Base-by-base conservation (phyloP, 2,329 filamentous ascomycete species). In the Microascus cirrosus region DNA sequence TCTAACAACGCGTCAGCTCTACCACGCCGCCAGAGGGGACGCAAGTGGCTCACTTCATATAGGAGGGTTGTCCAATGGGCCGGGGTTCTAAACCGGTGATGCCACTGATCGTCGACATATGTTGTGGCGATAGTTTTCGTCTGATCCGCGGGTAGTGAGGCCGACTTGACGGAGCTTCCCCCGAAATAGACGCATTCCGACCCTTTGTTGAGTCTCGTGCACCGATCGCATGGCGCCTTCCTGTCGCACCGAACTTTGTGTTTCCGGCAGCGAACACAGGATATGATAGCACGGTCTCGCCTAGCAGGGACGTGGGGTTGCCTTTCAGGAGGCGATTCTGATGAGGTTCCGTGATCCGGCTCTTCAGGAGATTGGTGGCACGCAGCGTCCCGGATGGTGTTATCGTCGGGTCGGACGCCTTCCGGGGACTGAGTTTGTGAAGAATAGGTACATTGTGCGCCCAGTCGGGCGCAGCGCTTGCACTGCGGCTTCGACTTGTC, bases 161-260 rank as follows among this genome's bases (percentile, higher is more conserved):
- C 64, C 53, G 66, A 69, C 12, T 32, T 54, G 32, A 24, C 13
- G 63, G 70, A 70, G 62, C 68, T 70, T 58, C 64, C 71, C 57
- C 70, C 70, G 59, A 70, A 71, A 59, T 69, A 71, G 42, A 70
- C 68, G 12, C 68, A 61, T 18, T 65, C 68, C 51, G 70, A 71
- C 20, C 69, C 69, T 39, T 68, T 71, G 7, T 63, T n/a, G 4
- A 51, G 48, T 51, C 48, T 62, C 55, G 67, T 67, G 61, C 69
- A 71, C 1, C 69, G 65, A 2, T 66, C 68, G 52, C 69, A 71
- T 2, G 69, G 69, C 51, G 71, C 60, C 58, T 70, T 67, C 61
- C 71, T 71, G 62, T 71, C 69, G 55, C 69, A 71, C 57, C 70
- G 71, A 50, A 71, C 69, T 55, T 71, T 71, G 59, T 71, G 69